Base-by-base conservation (phyloP, 352 stramenopile genomes). In the Globisporangium uncinulatum region DNA sequence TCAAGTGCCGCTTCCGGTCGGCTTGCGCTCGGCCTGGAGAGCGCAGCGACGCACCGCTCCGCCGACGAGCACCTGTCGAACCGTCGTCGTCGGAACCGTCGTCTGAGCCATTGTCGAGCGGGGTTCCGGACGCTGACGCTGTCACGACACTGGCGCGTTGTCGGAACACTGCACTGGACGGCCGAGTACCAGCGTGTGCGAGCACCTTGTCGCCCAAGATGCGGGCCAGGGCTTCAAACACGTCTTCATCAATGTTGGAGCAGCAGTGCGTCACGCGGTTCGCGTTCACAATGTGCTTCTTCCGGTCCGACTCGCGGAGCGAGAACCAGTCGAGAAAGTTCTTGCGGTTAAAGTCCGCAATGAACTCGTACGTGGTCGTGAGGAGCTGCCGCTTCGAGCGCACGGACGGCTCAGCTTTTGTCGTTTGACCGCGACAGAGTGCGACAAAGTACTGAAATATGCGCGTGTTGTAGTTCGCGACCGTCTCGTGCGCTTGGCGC, bases 281-380 rank as follows among this genome's bases (percentile, higher is more conserved):
- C 39, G 50, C 48, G 19, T 51, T 57, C 43, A 51, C 42, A 15
- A 62, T 57, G 39, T 57, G 50, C 50, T 62, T 62, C 49, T 62
- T 62, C 39, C 48, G 56, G n/a, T 62, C 56, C 13, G 42, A 55
- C 41, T 56, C 56, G 7, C 50, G 44, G 29, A 62, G 37, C 41
- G 56, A 62, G 41, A 62, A 62, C 56, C 56, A 62, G 34, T 46
- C 56, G 5, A 59, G 9, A 32, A 59, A 59, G 48, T 62, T 55
- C 48, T 62, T 55, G 7, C 56, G 56, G 21, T 62, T 62, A 39
- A 56, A 62, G 21, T 62, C 56, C 29, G 29, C 24, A 41, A 62
- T 62, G 17, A 62, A 56, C 48, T 62, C 48, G 41, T 51, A 62
- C 29, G 56, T 62, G 8, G 37, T 45, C 49, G 56, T 51, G 21